Percentiles rank a stretch among this genome's conserved stretches.
Conservation (phyloP, 2,329 filamentous ascomycete genomes). For the Parafenestella ontariensis region DNA sequence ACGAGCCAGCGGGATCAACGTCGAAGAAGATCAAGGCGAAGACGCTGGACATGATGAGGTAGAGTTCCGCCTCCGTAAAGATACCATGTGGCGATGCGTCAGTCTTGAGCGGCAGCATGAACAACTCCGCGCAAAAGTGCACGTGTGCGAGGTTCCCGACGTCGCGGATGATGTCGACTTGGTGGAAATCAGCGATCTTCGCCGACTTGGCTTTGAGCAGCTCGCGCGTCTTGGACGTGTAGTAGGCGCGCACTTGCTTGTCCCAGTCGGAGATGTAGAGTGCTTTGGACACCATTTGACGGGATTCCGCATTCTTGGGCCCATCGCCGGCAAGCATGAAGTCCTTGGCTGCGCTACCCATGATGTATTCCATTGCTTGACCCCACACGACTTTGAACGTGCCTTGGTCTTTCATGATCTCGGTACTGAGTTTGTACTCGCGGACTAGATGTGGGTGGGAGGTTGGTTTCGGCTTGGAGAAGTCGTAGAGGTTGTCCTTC, state of each 20-base stretch:
- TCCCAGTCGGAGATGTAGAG: slow-evolving; percentile 69
- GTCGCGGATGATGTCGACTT: slow-evolving; percentile 73
- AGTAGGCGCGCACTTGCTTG: slow-evolving; percentile 71
- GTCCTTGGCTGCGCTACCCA: slow-evolving; percentile 63
- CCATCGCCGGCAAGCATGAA: slow-evolving; percentile 60
- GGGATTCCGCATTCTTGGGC: slow-evolving; percentile 38
- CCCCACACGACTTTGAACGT: slow-evolving; percentile 72
- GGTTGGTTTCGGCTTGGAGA: slow-evolving; percentile 63
- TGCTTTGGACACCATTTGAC: slow-evolving; percentile 56
- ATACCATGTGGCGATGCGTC: slow-evolving; percentile 58
- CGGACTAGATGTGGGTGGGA: slow-evolving; percentile 61
- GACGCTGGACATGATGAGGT: slow-evolving; percentile 60
- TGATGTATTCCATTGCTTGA: slow-evolving; percentile 67
- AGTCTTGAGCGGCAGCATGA: slow-evolving; percentile 64
- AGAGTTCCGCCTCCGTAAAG: slow-evolving; percentile 62
- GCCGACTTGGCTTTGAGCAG: slow-evolving; percentile 72
- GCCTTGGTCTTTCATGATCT: slow-evolving; percentile 66
- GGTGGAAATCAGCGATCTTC: slow-evolving; percentile 66
- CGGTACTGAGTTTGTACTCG: slow-evolving; percentile 66
- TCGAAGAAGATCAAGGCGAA: slow-evolving; percentile 64
- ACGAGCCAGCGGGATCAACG: slow-evolving; percentile 60
- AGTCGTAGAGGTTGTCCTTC: slow-evolving; percentile 73
- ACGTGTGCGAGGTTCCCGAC: slow-evolving; percentile 62
- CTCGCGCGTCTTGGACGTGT: slow-evolving; percentile 66
- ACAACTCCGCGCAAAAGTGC: slow-evolving; percentile 62